Evolutionary conservation across 371 early-diverging fungal species (phyloP), one percentile per base, ranked within the genome.

Genomic region (Mucor lusitanicus): DNA sequence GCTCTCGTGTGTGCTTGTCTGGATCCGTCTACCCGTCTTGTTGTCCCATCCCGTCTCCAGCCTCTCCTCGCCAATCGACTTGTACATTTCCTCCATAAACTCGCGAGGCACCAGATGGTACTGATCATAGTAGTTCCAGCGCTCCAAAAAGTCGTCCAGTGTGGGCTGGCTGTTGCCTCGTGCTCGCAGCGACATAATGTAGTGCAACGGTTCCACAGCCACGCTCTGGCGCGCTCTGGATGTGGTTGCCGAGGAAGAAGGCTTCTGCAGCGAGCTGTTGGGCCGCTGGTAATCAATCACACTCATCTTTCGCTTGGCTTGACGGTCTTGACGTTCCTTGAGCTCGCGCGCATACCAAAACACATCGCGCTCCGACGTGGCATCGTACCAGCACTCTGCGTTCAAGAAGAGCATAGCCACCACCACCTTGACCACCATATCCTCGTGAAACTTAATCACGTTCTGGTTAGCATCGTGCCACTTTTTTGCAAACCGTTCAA

Each of bases 331-430:
- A 8, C 76, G 71, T 59, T 82, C 82, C 35, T 80, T 80, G 33
- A 74, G 59, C 48, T 80, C 77, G 28, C 78, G 74, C 0, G 85
- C 80, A 63, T 71, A 79, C 81, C 83, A 80, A 63, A 85, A 85
- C 4, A 81, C 84, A 66, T 77, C 81, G 19, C 77, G 50, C 19
- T 79, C 78, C 4, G 82, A 82, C 17, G 81, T 79, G 6, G 84
- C 84, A 58, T 86, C 87, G 70, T 91, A 92, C 86, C 96, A 94
- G 15, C 91, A 72, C 64, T 94, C 94, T 11, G 95, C 92, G 78
- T 96, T 97, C 60, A 97, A 82, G 35, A 90, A 88, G 75, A 97
- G 82, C 82, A 94, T 91, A 25, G 94, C 88, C 59, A 91, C 92
- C 27, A 92, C 88, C 9, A 97, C 89, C 68, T 90, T 91, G 68